These are phyloP conservation scores for Piloderma croceum DNA, from an alignment of 768 basidiomycete species.

Conservation along the genomic window DNA sequence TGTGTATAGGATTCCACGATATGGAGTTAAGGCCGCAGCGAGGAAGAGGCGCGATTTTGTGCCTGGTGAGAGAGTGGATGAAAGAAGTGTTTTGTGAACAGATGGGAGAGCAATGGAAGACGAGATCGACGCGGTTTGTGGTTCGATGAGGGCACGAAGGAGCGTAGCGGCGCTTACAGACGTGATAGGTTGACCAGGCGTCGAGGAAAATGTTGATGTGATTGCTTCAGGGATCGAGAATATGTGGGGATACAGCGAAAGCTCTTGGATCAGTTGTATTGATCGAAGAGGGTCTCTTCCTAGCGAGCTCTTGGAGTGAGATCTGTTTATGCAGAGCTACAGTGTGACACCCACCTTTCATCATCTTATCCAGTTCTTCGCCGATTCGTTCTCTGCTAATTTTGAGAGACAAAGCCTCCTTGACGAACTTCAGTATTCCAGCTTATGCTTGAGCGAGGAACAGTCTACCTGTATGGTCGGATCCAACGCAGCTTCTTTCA, in stretches of 20 bases:
- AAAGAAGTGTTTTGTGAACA: constrained; percentile 45
- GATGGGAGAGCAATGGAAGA: constrained; percentile 29
- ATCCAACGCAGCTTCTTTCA: constrained; percentile 58
- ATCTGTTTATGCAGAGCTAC: constrained; percentile 2
- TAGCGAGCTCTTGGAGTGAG: constrained; percentile 27
- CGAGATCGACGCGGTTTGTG: constrained; percentile 13
- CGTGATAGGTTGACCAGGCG: constrained; percentile 31
- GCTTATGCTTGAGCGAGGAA: not conserved
- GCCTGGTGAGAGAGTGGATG: constrained; percentile 9
- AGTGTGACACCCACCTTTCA: constrained; percentile 52
- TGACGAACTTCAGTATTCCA: not conserved
- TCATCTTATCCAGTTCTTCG: constrained; percentile 91
- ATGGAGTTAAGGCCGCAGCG: constrained; percentile 72
- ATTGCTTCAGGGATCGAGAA: constrained; percentile 52
- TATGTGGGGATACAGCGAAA: constrained; percentile 65
- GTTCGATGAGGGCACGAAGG: constrained; percentile 44
- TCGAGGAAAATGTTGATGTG: constrained; percentile 38
- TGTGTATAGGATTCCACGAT: constrained; percentile 47
- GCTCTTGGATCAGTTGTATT: constrained; percentile 65
- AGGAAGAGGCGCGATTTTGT: constrained; percentile 63
- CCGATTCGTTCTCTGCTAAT: constrained; percentile 90
- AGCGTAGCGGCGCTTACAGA: constrained; percentile 56
- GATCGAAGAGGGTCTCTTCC: constrained; percentile 71
- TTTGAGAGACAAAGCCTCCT: constrained; percentile 69
- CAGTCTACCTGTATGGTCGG: constrained; percentile 53